Base-by-base conservation (phyloP, 148 eudicot species). In the Rhododendron kiyosumense region DNA sequence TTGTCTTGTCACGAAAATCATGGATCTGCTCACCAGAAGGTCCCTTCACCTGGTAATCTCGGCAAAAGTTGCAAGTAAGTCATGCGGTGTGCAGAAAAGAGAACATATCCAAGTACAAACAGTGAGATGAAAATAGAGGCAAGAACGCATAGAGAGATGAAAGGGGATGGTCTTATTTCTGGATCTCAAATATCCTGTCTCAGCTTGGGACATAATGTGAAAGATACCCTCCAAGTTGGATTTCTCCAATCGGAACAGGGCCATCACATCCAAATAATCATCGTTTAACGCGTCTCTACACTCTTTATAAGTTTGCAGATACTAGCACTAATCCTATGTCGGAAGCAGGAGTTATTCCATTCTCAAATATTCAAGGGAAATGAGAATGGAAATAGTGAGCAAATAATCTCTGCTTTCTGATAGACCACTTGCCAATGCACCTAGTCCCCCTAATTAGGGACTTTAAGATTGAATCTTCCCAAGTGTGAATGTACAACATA, bases 1-100 rank as follows among this genome's bases (percentile, higher is more conserved):
- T 94, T n/a, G 84, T 91, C 88, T 94, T 93, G 92, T 81, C 82
- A 79, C 36, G 82, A 79, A 79, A 46, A 79, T 79, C 97, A 84
- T 92, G 94, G 67, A 94, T 59, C 83, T 95, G 98, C 43, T 93
- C 93, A 41, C 96, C 97, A 61, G 90, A 85, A 28, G 98, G 98
- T 81, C 96, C 97, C 87, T 88, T 94, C 57, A 95, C 92, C 98
- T 95, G 89, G 85, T 77, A 85, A 86, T 63, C 8, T 34, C 82
- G 79, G 80, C 79, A 78, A 15, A 63, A 28, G 76, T 54, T 41
- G 17, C 26, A 28, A 30, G 86, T 84, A 49, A 87, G 89, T 43
- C 69, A 83, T 11, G 34, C 2, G 5, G 4, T 69, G 17, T 69
- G 34, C 28, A 69, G 15, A 69, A 57, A 57, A 57, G 24, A 57